Evolutionary conservation across 2,329 filamentous ascomycete genomes (phyloP).

Genomic region (Verticillium isaacii): DNA sequence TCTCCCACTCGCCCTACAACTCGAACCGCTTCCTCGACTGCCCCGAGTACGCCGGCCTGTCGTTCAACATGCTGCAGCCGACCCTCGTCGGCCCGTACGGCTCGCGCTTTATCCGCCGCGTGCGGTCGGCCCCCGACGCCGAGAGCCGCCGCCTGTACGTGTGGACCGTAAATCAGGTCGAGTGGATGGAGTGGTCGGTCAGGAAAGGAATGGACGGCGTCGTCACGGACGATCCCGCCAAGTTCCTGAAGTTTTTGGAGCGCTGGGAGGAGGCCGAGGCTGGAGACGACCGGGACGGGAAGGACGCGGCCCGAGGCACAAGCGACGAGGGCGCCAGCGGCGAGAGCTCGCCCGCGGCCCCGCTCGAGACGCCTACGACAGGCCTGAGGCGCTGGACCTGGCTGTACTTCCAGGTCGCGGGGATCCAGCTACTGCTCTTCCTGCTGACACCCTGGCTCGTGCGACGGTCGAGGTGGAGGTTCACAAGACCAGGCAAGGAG

Average conservation of each 20-base stretch:
- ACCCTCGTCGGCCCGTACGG: slow-evolving; percentile 66
- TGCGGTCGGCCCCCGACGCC: slow-evolving; percentile 30
- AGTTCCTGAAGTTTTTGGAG: slow-evolving; percentile 57
- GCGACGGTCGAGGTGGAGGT: slow-evolving; percentile 44
- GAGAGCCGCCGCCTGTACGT: slow-evolving; percentile 59
- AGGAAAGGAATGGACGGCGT: slow-evolving; percentile 66
- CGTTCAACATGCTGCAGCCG: slow-evolving; percentile 73
- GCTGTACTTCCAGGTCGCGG: slow-evolving; percentile 5
- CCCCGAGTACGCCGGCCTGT: slow-evolving; percentile 52
- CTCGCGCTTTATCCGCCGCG: slow-evolving; percentile 58
- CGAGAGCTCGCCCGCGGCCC: neutral
- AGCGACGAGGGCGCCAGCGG: no score
- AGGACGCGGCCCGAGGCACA: neutral
- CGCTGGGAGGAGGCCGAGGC: slow-evolving; percentile 2
- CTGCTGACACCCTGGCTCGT: slow-evolving; percentile 9
- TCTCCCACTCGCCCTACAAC: slow-evolving; percentile 62
- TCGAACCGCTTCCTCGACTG: slow-evolving; percentile 62
- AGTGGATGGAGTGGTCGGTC: slow-evolving; percentile 79
- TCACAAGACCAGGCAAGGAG: neutral
- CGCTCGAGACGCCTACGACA: neutral
- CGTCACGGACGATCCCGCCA: slow-evolving; percentile 76
- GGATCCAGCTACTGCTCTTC: slow-evolving; percentile 4
- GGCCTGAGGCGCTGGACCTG: slow-evolving; percentile 1
- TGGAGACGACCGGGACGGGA: neutral
- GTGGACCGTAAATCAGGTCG: slow-evolving; percentile 83